phyloP scores from a whole-genome alignment of 257 asterid species.

The Nicotiana sylvestris region DNA sequence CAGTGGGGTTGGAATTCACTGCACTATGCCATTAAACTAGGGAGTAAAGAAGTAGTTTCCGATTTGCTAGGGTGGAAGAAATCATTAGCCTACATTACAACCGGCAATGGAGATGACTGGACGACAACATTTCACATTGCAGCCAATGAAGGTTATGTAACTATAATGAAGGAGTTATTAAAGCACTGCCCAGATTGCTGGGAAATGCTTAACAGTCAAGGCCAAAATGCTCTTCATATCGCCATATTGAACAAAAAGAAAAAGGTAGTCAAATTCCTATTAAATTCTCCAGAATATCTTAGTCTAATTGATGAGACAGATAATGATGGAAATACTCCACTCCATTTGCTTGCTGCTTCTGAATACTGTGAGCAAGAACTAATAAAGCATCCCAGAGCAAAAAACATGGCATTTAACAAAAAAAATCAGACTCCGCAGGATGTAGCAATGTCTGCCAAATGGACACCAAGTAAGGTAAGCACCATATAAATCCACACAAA shows the following conservation, averaged over 20 bases:
- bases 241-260: not conserved
- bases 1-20: constrained; percentile 11
- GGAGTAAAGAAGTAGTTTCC: not conserved
- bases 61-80: not conserved
- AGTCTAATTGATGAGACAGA: not conserved
- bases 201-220: not conserved
- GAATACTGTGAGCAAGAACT: not conserved
- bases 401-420: too few species aligned
- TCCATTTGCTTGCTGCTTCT: constrained; percentile 7
- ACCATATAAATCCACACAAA: too few species aligned
- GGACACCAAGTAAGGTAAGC: too few species aligned
- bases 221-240: constrained; percentile 12
- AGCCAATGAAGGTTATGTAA: not conserved
- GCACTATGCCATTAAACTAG: constrained; percentile 5
- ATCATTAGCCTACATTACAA: not conserved
- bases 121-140: constrained; percentile 18
- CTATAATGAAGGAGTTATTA: not conserved
- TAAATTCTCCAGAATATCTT: not conserved
- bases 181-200: constrained; percentile 15
- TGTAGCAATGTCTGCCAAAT: too few species aligned
- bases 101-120: not conserved
- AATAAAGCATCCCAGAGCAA: too few species aligned
- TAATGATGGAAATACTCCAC: constrained; percentile 14
- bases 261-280: not conserved
- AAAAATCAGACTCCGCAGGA: too few species aligned